phyloP scores from a whole-genome alignment of 805 yeast species.

The Candida chauliodis region DNA sequence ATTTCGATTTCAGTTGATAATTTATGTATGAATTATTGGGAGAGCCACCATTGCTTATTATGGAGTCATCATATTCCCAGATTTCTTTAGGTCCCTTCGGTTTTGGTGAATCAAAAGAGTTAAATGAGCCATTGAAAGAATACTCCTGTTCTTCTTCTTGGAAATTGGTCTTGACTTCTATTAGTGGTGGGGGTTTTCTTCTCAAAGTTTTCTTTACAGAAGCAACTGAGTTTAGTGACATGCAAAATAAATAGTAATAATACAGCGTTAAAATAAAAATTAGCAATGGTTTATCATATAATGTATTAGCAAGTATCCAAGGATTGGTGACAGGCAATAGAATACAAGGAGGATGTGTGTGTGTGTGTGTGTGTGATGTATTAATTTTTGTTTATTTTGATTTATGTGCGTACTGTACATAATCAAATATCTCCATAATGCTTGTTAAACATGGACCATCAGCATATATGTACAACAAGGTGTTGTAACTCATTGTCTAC shows the following conservation, averaged over 20 bases:
- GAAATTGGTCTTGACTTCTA: not conserved
- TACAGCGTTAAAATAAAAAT: not conserved
- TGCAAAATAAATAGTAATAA: not conserved
- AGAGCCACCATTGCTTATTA: not conserved
- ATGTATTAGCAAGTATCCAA: not conserved
- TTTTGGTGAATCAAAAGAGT: slow-evolving; percentile 25
- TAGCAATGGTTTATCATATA: not conserved
- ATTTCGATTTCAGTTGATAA: slow-evolving; percentile 4
- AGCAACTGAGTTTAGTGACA: slow-evolving; percentile 3
- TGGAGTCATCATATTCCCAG: slow-evolving; percentile 26
- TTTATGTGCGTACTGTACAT: slow-evolving; percentile 3
- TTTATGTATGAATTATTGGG: slow-evolving; percentile 9
- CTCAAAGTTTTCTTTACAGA: slow-evolving; percentile 16
- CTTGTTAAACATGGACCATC: too few species aligned
- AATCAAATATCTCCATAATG: not conserved
- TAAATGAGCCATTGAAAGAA: slow-evolving; percentile 20
- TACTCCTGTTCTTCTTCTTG: slow-evolving; percentile 4
- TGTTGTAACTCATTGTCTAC: too few species aligned
- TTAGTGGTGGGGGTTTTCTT: slow-evolving; percentile 26
- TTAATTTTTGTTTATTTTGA: slow-evolving; percentile 3
- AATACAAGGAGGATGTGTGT: too few species aligned
- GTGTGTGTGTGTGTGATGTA: too few species aligned
- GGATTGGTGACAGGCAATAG: too few species aligned
- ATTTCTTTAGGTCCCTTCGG: slow-evolving; percentile 41
- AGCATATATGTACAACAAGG: not conserved